These are phyloP conservation scores for Mycena vitilis DNA, from an alignment of 768 basidiomycete species.

Conservation along the genomic window DNA sequence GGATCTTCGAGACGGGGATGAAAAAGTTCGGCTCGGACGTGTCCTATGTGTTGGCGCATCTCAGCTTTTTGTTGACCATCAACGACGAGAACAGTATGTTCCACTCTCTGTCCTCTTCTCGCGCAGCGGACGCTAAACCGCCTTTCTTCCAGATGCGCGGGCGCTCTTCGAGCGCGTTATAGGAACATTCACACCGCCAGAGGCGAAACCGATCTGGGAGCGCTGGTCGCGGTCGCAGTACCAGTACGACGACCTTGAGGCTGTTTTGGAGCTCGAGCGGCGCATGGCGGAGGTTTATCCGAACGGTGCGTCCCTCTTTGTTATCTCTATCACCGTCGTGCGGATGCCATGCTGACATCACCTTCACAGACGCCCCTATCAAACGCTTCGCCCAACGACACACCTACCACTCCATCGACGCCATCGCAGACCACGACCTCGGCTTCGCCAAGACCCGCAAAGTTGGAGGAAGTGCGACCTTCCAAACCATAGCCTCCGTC, in stretches of 20 bases:
- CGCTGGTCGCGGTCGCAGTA: conserved; percentile 80
- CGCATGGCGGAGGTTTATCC: conserved; percentile 38
- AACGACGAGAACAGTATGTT: conserved; percentile 94
- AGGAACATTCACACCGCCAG: conserved; percentile 78
- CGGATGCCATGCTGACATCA: no score
- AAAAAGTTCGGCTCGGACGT: conserved; percentile 85
- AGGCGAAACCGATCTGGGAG: conserved; percentile 91
- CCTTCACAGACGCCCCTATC: conserved; percentile 43
- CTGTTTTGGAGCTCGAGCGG: conserved; percentile 88
- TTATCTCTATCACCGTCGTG: no score
- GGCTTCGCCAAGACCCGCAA: conserved; percentile 75
- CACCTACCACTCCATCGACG: conserved; percentile 85
- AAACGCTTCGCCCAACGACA: conserved; percentile 92
- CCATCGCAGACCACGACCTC: conserved; percentile 89
- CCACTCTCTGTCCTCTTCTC: background rate
- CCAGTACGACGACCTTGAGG: conserved; percentile 91
- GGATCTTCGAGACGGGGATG: conserved; percentile 95
- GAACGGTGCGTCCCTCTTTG: no score
- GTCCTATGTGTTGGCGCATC: conserved; percentile 89
- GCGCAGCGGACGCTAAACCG: no score
- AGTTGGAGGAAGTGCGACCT: conserved; percentile 26
- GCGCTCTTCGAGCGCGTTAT: conserved; percentile 95
- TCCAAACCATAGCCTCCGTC: background rate
- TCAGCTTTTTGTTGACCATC: conserved; percentile 92
- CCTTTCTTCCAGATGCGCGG: conserved; percentile 77